Conservation (phyloP, 768 basidiomycete species). For the Saitozyma sp. region DNA sequence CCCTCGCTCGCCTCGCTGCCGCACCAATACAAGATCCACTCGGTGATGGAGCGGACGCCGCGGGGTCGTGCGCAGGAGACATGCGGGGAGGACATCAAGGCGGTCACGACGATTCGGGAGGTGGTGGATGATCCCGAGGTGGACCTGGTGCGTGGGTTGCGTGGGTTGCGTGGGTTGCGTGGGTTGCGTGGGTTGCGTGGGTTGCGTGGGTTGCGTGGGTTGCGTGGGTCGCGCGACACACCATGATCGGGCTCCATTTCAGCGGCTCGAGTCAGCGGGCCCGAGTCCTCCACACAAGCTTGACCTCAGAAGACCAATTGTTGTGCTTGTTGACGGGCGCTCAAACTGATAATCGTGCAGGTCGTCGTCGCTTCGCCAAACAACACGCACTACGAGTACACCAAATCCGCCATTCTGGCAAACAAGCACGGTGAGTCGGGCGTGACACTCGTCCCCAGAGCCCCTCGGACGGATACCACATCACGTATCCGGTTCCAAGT, state of each 20-base stretch:
- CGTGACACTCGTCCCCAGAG: not conserved
- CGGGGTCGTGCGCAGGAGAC: conserved; percentile 51
- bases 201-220: too few relatives aligned
- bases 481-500: not conserved
- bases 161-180: too few relatives aligned
- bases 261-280: too few relatives aligned
- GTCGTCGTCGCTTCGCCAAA: conserved; percentile 48
- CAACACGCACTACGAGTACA: conserved; percentile 39
- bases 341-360: conserved; percentile 46
- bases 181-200: too few relatives aligned
- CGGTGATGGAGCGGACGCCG: conserved; percentile 55
- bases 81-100: conserved; percentile 22
- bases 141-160: conserved; percentile 47
- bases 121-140: conserved; percentile 34
- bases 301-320: not conserved
- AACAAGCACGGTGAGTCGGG: conserved; percentile 38
- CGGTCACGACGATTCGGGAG: conserved; percentile 29
- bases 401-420: conserved; percentile 24
- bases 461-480: too few relatives aligned
- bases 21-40: conserved; percentile 52
- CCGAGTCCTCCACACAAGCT: not conserved
- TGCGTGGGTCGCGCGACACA: conserved; percentile 30
- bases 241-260: too few relatives aligned
- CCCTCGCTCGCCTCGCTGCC: conserved; percentile 66
- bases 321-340: too few relatives aligned